Base-by-base conservation (phyloP, 129 eudicot genomes). In the Ambrosia trifida region DNA sequence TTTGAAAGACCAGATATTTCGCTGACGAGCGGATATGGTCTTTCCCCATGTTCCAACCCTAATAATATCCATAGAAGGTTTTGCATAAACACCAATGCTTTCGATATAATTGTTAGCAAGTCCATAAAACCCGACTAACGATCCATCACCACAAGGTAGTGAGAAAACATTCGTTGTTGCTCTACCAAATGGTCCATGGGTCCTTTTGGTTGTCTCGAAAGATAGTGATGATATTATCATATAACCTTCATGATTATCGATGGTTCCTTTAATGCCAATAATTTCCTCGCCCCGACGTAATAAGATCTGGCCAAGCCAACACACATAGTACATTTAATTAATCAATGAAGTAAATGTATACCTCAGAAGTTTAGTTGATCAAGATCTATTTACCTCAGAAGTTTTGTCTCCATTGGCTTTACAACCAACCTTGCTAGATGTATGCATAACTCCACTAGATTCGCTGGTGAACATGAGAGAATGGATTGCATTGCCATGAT, bases 401-500 rank as follows among this genome's bases (percentile, higher is more conserved):
- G 11, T 32, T 9, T 6, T 66, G 32, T 57, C 4, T 24, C 70
- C 52, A 7, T 54, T 35, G 10, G 54, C 18, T 5, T 5, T 2
- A 28, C 64, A 36, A 57, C 64, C 64, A 11, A 20, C 38, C 11
- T 28, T 57, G 17, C 14, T 18, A 8, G 70, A 41, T 9, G 14
- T 45, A 14, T 66, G 36, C 70, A 66, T 12, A 66, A 40, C 35
- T 24, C 70, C 70, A 28, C 32, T 7, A 10, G 16, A 45, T 66
- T 41, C n/a, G 18, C 16, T 66, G 3, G 70, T 66, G 54, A 66
- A 66, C 32, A 43, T 66, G 35, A 66, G 50, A n/a, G n/a, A n/a
- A n/a, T 11, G 54, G 19, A 52, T 66, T 40, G 9, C 70, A 41
- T 45, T 14, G 5, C 40, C 40, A 45, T 45, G 50, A 45, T 45